Evolutionary conservation across 2,329 filamentous ascomycete genomes (phyloP), one percentile per base, ranked within the genome.

Genomic region (Microthyrium microscopicum): DNA sequence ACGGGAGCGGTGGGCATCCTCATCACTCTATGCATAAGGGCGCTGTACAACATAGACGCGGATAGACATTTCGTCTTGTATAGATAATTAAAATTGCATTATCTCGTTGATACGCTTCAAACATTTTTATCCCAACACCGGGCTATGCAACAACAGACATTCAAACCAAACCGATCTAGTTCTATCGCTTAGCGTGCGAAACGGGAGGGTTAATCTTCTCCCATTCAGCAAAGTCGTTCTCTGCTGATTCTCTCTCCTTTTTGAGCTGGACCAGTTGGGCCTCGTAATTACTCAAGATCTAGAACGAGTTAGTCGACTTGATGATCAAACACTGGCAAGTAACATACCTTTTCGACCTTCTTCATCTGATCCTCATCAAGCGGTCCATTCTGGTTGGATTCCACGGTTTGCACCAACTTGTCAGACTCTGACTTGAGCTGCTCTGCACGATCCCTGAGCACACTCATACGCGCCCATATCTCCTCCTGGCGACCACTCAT

Each of bases 281-380:
- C 51, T 85, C 77, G 52, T 85, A 87, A 48, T 84, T 78, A 46
- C 79, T 75, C 45, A 87, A 56, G 29, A 87, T 76, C 77, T 83
- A 41, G 18, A 18, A 17, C 19, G 15, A 8, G 34, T 50, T 41
- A 50, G 43, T 8, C 22, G 13, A 8, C 22, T 13, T 13, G 8
- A 25, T 13, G 13, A 25, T 25, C 22, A 25, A 25, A 25, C 8
- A 25, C 8, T 8, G 15, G 33, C 12, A 31, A 11, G 34, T 29
- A 31, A 36, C 66, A 46, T 52, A 81, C 78, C 67, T 82, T 80
- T 54, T 81, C 81, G 26, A 79, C 69, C 52, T 77, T 75, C 39
- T 63, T 65, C 52, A 81, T 70, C 20, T 74, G 70, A 38, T 82
- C 76, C 42, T 79, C 74, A 29, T 76, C 72, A 36, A 85, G 54